phyloP scores from a whole-genome alignment of 1,284 basidiomycete genomes.

The Papiliotrema nemorosa region DNA sequence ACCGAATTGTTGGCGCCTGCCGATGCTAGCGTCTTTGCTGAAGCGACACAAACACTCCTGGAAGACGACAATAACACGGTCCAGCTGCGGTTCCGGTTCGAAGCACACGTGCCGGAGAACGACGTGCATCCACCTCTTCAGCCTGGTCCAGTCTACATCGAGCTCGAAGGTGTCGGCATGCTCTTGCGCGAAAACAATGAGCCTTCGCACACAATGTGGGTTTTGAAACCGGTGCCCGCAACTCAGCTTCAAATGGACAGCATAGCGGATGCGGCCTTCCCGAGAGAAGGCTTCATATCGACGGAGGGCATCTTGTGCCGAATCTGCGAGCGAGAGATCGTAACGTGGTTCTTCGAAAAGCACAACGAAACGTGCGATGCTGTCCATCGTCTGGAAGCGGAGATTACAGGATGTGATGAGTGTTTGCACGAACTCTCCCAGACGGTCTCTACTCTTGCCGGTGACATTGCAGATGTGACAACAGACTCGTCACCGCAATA shows the following conservation, averaged over 20 bases:
- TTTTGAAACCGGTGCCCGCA: constrained; percentile 76
- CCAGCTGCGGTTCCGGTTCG: constrained; percentile 83
- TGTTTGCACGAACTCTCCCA: constrained; percentile 79
- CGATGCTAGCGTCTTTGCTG: constrained; percentile 82
- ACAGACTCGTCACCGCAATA: constrained; percentile 64
- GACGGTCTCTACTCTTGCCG: constrained; percentile 70
- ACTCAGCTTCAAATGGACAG: constrained; percentile 42
- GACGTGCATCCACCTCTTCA: constrained; percentile 40
- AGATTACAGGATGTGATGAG: constrained; percentile 91
- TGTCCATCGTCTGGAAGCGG: constrained; percentile 92
- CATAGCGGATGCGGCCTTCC: constrained; percentile 55
- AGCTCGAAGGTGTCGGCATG: constrained; percentile 98
- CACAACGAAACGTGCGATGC: constrained; percentile 99
- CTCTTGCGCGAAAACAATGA: constrained; percentile 88
- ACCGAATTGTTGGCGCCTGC: constrained; percentile 75
- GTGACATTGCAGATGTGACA: constrained; percentile 53
- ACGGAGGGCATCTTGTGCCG: constrained; percentile 89
- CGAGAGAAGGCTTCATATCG: constrained; percentile 69
- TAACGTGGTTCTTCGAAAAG: constrained; percentile 99
- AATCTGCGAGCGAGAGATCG: constrained; percentile 95
- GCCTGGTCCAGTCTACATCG: constrained; percentile 62
- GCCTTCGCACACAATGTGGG: constrained; percentile 99
- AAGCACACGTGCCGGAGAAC: constrained; percentile 47
- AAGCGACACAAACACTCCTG: constrained; percentile 79
- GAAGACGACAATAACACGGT: constrained; percentile 93